A percentile compares a stretch with the other conserved stretches of the same genome.
Conservation (phyloP, 1,284 basidiomycete species). For the Hymenochaete sp. region DNA sequence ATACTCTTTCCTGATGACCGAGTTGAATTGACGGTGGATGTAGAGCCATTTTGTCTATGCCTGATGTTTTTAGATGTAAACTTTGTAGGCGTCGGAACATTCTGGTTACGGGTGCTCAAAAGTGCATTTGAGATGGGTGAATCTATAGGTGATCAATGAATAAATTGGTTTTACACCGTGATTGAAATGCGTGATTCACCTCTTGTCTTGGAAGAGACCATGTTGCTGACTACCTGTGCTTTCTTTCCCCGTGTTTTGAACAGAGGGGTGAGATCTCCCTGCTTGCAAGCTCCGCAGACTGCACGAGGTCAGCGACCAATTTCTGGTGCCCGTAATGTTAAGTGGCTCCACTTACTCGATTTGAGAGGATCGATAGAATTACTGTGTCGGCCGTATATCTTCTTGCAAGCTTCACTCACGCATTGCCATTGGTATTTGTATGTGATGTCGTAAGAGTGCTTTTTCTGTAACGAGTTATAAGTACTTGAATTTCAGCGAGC, state of each 20-base stretch:
- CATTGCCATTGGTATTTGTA: slow-evolving; percentile 77
- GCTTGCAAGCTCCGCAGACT: slow-evolving; percentile 45
- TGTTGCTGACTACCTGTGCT: slow-evolving; percentile 32
- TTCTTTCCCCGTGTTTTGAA: slow-evolving; percentile 39
- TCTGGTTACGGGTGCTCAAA: background rate
- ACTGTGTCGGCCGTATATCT: slow-evolving; percentile 66
- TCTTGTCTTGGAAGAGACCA: slow-evolving; percentile 38
- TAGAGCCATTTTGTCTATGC: background rate
- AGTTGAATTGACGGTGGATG: no score
- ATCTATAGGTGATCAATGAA: background rate
- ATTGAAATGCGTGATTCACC: slow-evolving; percentile 30
- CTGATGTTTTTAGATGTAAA: background rate
- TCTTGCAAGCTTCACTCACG: slow-evolving; percentile 41
- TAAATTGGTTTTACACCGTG: background rate
- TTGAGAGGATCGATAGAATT: slow-evolving; percentile 67
- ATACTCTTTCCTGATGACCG: no score
- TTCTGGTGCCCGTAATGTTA: slow-evolving; percentile 20
- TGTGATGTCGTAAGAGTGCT: slow-evolving; percentile 67
- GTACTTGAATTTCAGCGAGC: slow-evolving; percentile 7
- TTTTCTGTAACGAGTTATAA: slow-evolving; percentile 37
- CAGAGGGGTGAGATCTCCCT: slow-evolving; percentile 46
- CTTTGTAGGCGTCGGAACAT: background rate
- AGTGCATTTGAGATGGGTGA: background rate
- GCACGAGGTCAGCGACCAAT: slow-evolving; percentile 24
- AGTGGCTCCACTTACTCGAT: slow-evolving; percentile 42